These are phyloP conservation scores for Rhizopogon vinicolor DNA, from an alignment of 768 basidiomycete species.

Conservation along the genomic window DNA sequence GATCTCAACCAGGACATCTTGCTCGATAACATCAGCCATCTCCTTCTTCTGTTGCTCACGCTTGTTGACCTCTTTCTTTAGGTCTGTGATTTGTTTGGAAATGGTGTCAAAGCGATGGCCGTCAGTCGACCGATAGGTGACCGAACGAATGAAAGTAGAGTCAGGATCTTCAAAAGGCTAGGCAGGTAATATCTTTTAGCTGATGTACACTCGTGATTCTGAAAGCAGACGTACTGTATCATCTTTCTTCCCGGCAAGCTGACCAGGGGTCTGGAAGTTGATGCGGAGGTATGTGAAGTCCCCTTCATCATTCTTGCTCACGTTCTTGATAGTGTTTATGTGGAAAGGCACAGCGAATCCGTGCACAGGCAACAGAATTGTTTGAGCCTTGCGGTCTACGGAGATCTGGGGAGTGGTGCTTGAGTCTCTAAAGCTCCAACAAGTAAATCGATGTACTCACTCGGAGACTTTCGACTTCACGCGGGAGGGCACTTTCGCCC, in stretches of 20 bases:
- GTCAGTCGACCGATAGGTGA: constrained; percentile 90
- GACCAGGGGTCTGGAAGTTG: constrained; percentile 98
- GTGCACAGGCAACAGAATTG: constrained; percentile 88
- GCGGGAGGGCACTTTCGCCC: constrained; percentile 85
- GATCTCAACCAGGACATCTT: constrained; percentile 83
- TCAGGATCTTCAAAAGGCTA: constrained; percentile 97
- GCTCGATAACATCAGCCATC: constrained; percentile 96
- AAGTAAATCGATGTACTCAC: constrained; percentile 39
- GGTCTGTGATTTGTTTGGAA: constrained; percentile 86
- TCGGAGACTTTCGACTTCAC: constrained; percentile 73
- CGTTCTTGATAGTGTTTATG: constrained; percentile 97
- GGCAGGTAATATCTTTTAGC: neutral
- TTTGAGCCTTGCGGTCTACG: constrained; percentile 87
- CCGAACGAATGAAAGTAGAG: constrained; percentile 92
- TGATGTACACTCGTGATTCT: neutral
- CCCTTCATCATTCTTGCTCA: constrained; percentile 95
- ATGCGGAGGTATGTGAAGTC: constrained; percentile 93
- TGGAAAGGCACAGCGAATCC: constrained; percentile 98
- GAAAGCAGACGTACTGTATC: constrained; percentile 63
- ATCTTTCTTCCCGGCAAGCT: constrained; percentile 96
- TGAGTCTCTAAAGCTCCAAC: neutral
- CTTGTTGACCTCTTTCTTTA: constrained; percentile 97
- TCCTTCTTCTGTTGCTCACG: constrained; percentile 97
- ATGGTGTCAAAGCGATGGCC: constrained; percentile 85
- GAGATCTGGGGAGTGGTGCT: constrained; percentile 52